A percentile compares a stretch with the other conserved stretches of the same genome.
Evolutionary conservation across 1,284 basidiomycete genomes (phyloP).

Genomic region (Salmacisia buchloeana): DNA sequence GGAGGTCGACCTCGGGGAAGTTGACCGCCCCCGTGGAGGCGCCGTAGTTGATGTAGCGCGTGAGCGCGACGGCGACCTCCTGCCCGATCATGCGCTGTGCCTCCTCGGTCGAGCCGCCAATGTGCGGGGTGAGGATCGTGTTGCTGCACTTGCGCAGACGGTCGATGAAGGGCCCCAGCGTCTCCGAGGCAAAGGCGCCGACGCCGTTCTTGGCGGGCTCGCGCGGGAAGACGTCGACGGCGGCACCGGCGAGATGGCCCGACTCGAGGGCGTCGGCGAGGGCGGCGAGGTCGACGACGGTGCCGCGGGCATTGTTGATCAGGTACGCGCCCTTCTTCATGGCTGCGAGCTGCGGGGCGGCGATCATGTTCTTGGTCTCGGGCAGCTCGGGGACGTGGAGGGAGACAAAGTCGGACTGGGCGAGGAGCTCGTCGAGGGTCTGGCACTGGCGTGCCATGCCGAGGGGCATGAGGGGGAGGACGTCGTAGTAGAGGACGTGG

Average conservation of each 20-base stretch:
- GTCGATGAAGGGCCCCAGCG: conserved; percentile 19
- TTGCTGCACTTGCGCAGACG: conserved; percentile 36
- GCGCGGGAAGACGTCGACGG: conserved; percentile 87
- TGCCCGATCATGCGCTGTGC: conserved; percentile 96
- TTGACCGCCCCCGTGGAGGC: conserved; percentile 85
- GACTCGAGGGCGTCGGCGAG: conserved; percentile 75
- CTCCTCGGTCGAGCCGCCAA: conserved; percentile 97
- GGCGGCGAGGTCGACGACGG: conserved; percentile 88
- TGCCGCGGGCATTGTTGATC: conserved; percentile 95
- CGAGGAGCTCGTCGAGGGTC: conserved; percentile 70
- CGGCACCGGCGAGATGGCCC: conserved; percentile 83
- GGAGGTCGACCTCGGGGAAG: conserved; percentile 97
- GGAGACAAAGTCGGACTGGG: conserved; percentile 81
- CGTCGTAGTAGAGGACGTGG: conserved; percentile 91
- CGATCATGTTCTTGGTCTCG: conserved; percentile 94
- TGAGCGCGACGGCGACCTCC: conserved; percentile 80
- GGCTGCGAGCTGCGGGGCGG: conserved; percentile 65
- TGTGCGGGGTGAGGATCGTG: conserved; percentile 65
- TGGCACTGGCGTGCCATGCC: conserved; percentile 87
- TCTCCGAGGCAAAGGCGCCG: conserved; percentile 53
- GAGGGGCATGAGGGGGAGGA: conserved; percentile 95
- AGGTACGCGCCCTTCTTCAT: conserved; percentile 97
- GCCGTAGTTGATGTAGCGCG: conserved; percentile 87
- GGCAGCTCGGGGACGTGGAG: conserved; percentile 94
- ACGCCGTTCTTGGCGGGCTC: conserved; percentile 84